Base-by-base conservation (phyloP, 148 eudicot species). In the Chenopodium berlandieri region DNA sequence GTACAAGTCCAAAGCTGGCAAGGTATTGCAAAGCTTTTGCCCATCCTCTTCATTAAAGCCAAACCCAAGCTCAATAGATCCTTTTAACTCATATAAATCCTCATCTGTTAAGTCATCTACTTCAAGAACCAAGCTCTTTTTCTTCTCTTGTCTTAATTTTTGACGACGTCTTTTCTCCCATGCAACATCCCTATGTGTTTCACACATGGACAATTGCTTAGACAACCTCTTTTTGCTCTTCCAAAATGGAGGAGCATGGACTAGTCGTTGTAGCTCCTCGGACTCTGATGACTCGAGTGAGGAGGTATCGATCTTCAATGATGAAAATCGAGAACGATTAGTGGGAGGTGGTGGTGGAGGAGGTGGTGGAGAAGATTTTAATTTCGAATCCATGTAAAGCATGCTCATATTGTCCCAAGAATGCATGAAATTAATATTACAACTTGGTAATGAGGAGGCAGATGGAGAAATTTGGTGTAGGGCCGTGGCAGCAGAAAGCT, bases 131-230 rank as follows among this genome's bases (percentile, higher is more conserved):
- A 79, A 74, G 4, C 80, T 79, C 75, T 73, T 90, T 68, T 73
- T 75, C 74, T 85, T 73, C 78, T 86, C 90, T 25, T 88, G 92
- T 25, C 67, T 78, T 17, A 88, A 60, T 2, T 89, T 84, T 72
- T 93, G 97, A 9, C 87, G 86, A 0, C 93, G 90, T 23, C 94
- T 85, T 76, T 81, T 90, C 84, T 95, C 99, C 99, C 99, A 95
- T 12, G 93, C 92, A 1, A 84, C 54, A 67, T 95, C 91, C 2
- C 95, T 89, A 1, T 88, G 87, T 0, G 87, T 86, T 83, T 92
- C 97, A 46, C 81, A 84, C 92, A 92, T 88, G 0, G 97, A 93
- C 20, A 89, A 56, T 78, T 95, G 97, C 75, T 90, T 95, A 3
- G 94, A 82, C 27, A 95, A 46, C 82, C 75, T 86, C 85, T 85